phyloP scores from a whole-genome alignment of 257 asterid species.

The Cinchona pubescens region DNA sequence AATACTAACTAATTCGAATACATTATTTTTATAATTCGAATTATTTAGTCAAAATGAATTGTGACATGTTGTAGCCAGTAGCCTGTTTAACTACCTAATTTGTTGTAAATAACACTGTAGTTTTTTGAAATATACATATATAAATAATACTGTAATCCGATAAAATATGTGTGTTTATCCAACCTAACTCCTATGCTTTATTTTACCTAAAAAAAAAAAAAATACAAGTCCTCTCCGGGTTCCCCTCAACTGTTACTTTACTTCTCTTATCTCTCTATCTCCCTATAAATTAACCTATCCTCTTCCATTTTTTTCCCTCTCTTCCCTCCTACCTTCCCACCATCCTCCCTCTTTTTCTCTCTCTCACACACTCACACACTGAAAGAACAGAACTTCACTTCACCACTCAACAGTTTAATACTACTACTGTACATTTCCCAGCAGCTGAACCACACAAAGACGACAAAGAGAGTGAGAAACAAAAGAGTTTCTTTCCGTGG shows the following conservation, averaged over 20 bases:
- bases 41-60: too few species aligned
- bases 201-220: too few species aligned
- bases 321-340: not conserved
- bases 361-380: not conserved
- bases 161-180: too few species aligned
- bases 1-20: too few species aligned
- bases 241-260: not conserved
- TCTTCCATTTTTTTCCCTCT: not conserved
- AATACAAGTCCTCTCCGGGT: not conserved
- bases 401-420: not conserved
- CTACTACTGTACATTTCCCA: not conserved
- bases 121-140: too few species aligned
- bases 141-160: too few species aligned
- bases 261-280: not conserved
- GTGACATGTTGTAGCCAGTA: too few species aligned
- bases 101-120: too few species aligned
- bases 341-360: not conserved
- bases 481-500: not conserved
- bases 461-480: not conserved
- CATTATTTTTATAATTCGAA: too few species aligned
- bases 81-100: too few species aligned
- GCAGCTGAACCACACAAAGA: not conserved
- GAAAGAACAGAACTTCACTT: not conserved
- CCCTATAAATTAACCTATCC: conserved; percentile 16
- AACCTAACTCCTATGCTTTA: too few species aligned